Conservation (phyloP, 2,329 filamentous ascomycete genomes). For the Diaporthe sp. region DNA sequence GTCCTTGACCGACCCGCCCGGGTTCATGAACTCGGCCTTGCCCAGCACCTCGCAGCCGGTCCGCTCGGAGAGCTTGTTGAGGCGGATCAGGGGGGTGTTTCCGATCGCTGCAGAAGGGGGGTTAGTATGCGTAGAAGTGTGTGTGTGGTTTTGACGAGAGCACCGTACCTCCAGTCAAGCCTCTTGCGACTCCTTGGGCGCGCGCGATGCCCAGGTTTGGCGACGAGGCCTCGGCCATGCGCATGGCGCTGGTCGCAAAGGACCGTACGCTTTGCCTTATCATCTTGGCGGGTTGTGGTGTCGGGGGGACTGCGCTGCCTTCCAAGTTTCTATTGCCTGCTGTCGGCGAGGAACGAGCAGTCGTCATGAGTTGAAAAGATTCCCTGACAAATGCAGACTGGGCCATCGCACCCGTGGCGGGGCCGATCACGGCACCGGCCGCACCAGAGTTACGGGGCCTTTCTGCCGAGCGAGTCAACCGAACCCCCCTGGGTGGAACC, state of each 20-base stretch:
- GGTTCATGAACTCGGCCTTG: slow-evolving; percentile 99
- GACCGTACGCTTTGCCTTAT: slow-evolving; percentile 77
- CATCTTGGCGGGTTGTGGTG: slow-evolving; percentile 63
- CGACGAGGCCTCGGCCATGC: slow-evolving; percentile 63
- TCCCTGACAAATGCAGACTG: slow-evolving; percentile 22
- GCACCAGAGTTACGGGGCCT: slow-evolving; percentile 1
- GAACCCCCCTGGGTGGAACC: not conserved
- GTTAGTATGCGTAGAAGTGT: not conserved
- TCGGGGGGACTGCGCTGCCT: not conserved
- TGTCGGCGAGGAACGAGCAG: not conserved
- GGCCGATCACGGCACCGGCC: slow-evolving; percentile 34
- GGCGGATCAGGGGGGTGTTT: slow-evolving; percentile 93
- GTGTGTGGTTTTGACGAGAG: not conserved
- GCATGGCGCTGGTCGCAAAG: slow-evolving; percentile 74
- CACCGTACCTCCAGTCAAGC: slow-evolving; percentile 82
- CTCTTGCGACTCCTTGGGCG: slow-evolving; percentile 83
- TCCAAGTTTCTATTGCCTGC: not conserved
- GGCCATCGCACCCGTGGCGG: slow-evolving; percentile 20
- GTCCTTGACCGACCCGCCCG: slow-evolving; percentile 96
- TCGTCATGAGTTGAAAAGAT: slow-evolving; percentile 1
- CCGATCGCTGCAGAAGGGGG: slow-evolving; percentile 81
- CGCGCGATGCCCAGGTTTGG: slow-evolving; percentile 81
- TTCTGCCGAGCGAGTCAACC: slow-evolving; percentile 5
- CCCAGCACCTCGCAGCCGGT: slow-evolving; percentile 95
- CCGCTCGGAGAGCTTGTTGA: slow-evolving; percentile 88